Conservation (phyloP, 2,329 filamentous ascomycete species). For the Pseudocercospora ulei region DNA sequence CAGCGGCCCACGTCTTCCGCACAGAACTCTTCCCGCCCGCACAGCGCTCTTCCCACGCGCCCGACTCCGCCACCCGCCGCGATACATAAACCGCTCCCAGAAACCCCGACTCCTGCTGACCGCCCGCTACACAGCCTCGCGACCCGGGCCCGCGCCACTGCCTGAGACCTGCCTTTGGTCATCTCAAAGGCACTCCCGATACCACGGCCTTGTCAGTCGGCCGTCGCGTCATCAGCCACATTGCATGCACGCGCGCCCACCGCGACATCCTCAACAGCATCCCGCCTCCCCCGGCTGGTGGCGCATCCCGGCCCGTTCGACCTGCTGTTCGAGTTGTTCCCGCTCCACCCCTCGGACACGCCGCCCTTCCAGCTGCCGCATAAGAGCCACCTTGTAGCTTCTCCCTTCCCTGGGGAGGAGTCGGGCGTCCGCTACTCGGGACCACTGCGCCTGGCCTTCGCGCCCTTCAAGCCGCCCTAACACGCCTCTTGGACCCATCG, state of each 20-base stretch:
- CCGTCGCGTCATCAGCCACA: conserved; percentile 39
- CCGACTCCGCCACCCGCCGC: too few relatives aligned
- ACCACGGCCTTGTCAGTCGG: conserved; percentile 41
- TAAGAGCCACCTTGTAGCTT: conserved; percentile 96
- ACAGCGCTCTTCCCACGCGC: too few relatives aligned
- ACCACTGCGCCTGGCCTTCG: conserved; percentile 72
- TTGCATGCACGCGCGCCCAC: conserved; percentile 40
- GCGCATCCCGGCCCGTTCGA: conserved; percentile 35
- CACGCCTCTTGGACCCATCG: conserved; percentile 38
- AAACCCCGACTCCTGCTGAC: conserved; percentile 8
- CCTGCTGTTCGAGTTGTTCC: conserved; percentile 39
- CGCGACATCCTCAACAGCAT: conserved; percentile 45
- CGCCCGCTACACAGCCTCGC: conserved; percentile 2
- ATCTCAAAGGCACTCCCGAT: conserved; percentile 36
- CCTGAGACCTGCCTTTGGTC: conserved; percentile 30
- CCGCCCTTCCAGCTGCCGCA: conserved; percentile 90
- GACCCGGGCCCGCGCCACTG: conserved; percentile 12
- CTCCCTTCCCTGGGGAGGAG: conserved; percentile 98
- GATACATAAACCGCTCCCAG: too few relatives aligned
- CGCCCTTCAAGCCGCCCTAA: conserved; percentile 95
- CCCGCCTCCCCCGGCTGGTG: conserved; percentile 32
- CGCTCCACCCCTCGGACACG: conserved; percentile 32
- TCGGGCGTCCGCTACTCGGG: conserved; percentile 75
- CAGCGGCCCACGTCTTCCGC: background rate
- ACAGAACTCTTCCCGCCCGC: background rate